Percentiles rank a stretch among this genome's conserved stretches.
These are phyloP conservation scores for Kalaharituber pfeilii DNA, from an alignment of 2,329 filamentous ascomycete genomes.

Conservation along the genomic window DNA sequence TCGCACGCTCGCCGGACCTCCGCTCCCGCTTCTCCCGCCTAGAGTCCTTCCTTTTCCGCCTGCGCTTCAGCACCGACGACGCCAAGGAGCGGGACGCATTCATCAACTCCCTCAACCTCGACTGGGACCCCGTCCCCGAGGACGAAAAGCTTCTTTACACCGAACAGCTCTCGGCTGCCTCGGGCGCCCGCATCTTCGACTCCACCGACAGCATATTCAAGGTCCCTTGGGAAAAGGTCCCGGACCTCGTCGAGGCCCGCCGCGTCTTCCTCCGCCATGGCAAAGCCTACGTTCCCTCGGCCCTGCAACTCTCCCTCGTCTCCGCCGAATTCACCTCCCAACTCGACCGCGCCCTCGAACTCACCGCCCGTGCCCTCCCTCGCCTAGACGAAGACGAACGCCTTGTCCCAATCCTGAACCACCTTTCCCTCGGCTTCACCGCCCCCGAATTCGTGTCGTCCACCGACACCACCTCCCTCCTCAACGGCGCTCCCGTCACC, in stretches of 20 bases:
- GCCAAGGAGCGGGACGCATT: conserved; percentile 55
- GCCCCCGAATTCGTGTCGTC: conserved; percentile 74
- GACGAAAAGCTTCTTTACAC: conserved; percentile 55
- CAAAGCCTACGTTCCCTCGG: conserved; percentile 76
- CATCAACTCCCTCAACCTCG: conserved; percentile 55
- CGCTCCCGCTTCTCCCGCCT: conserved; percentile 69
- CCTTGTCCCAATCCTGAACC: conserved; percentile 53
- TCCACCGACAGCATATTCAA: conserved; percentile 81
- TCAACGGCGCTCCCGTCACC: conserved; percentile 55
- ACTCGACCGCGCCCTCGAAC: conserved; percentile 66
- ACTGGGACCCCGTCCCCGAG: conserved; percentile 68
- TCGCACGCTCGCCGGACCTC: conserved; percentile 78
- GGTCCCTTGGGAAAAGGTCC: conserved; percentile 85
- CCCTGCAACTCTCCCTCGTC: conserved; percentile 78
- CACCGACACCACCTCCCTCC: conserved; percentile 37
- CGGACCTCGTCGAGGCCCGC: conserved; percentile 68
- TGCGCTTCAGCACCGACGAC: conserved; percentile 66
- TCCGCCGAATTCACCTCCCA: conserved; percentile 66
- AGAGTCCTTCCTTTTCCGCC: conserved; percentile 74
- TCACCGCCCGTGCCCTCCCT: conserved; percentile 79
- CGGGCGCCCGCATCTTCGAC: conserved; percentile 25
- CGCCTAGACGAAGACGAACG: conserved; percentile 93
- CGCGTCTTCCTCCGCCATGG: conserved; percentile 60
- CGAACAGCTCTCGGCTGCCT: conserved; percentile 25
- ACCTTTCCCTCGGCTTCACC: conserved; percentile 91